phyloP scores from a whole-genome alignment of 768 basidiomycete species.

The Russula emetica region DNA sequence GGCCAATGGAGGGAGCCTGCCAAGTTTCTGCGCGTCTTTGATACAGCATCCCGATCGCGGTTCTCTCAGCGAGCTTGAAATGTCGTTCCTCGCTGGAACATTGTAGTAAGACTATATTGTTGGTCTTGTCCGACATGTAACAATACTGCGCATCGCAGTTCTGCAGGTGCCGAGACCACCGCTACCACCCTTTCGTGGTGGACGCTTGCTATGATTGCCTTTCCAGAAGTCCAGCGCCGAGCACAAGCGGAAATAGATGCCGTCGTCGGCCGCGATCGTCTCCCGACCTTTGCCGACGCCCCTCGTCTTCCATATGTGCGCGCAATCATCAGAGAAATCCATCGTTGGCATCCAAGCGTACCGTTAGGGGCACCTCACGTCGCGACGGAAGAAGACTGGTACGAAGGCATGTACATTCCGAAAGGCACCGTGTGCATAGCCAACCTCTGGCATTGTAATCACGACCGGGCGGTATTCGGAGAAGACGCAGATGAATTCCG shows the following conservation, averaged over 20 bases:
- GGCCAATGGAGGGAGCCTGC: neutral
- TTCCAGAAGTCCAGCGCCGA: slow-evolving; percentile 21
- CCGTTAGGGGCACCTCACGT: neutral
- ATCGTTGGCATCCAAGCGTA: slow-evolving; percentile 5
- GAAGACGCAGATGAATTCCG: no score
- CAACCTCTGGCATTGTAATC: no score
- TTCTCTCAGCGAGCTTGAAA: slow-evolving; percentile 20
- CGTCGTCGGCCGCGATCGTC: slow-evolving; percentile 22
- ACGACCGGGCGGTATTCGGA: no score
- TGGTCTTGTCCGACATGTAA: neutral
- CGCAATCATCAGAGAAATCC: slow-evolving; percentile 27
- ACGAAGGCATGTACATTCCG: slow-evolving; percentile 34
- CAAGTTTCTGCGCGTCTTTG: neutral
- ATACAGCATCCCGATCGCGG: neutral
- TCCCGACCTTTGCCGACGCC: slow-evolving; percentile 25
- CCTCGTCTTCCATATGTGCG: slow-evolving; percentile 24
- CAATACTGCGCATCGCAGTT: neutral
- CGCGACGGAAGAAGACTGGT: slow-evolving; percentile 32
- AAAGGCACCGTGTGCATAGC: slow-evolving; percentile 35
- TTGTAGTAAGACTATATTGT: slow-evolving; percentile 20
- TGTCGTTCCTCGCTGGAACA: slow-evolving; percentile 17
- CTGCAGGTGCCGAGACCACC: slow-evolving; percentile 16
- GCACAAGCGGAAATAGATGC: slow-evolving; percentile 28
- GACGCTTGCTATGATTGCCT: slow-evolving; percentile 24
- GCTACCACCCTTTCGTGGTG: slow-evolving; percentile 13